Evolutionary conservation across 1,284 basidiomycete species (phyloP), one percentile per base, ranked within the genome.

Genomic region (Ganoderma boninense): DNA sequence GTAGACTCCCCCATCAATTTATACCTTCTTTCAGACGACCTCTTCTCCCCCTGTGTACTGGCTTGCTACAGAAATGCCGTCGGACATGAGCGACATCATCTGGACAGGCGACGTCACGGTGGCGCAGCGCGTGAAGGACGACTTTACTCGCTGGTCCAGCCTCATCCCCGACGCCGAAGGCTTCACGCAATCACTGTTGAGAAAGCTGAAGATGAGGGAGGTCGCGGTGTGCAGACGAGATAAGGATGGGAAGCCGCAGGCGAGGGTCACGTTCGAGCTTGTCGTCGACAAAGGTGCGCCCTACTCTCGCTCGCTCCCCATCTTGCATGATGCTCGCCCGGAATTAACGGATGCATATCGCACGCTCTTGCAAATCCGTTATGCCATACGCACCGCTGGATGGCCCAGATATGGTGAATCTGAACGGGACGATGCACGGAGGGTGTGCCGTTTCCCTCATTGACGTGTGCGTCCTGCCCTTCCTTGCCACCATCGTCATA

Each of bases 381-480:
- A 8, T 11, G 1, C 38, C 38, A 40, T 40, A 40, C 11, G 23
- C 14, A 0, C 23, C 18, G 26, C 16, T 8, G 29, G 29, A 7
- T 18, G 18, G 16, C 16, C 29, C 10, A 90, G 90, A 86, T 70
- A 91, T 91, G 89, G 80, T 91, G 26, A 92, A 92, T 73, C 89
- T 90, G 8, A 88, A 88, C 54, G 87, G 87, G 3, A 91, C 90
- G 87, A 81, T 92, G 35, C 91, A 92, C 71, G 91, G 91, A 20
- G 91, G 89, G 59, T 90, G 90, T 65, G 78, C 91, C 49, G 88
- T 90, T 40, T 91, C 90, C 78, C 80, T 92, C 66, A 87, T 92
- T 61, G 91, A 92, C 79, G 90, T 90, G 89, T 89, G 71, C 63
- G 86, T 79, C 52, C 42, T 7, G 23, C 7, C 32, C 49, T 44